Conservation (phyloP, 2,329 filamentous ascomycete species). For the Diaporthe eres region DNA sequence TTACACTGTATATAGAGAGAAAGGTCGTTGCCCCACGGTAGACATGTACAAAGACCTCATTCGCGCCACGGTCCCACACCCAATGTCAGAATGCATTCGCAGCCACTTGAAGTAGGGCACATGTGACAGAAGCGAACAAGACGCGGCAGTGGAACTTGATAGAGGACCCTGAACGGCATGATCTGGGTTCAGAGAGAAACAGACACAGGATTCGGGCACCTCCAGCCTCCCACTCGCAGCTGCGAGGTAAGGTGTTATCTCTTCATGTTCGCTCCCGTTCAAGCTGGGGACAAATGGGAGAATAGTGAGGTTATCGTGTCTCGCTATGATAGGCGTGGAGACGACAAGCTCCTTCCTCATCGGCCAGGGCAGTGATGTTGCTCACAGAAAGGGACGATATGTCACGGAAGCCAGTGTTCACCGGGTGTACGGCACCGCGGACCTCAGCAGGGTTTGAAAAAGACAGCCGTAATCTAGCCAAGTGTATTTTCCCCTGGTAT, state of each 20-base stretch:
- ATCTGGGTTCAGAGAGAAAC: no score
- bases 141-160: no score
- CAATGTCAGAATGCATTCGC: background rate
- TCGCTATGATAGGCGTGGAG: background rate
- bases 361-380: background rate
- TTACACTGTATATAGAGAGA: background rate
- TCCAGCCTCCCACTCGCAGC: no score
- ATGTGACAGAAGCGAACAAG: no score
- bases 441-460: background rate
- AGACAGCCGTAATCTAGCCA: background rate
- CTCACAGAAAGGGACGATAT: background rate
- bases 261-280: background rate
- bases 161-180: no score
- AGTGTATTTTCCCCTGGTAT: background rate
- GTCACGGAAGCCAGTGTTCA: no score
- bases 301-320: background rate
- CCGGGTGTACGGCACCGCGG: no score
- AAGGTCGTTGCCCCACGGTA: no score
- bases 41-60: no score
- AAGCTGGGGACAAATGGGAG: background rate
- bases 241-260: no score
- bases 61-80: no score
- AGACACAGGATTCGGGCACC: no score
- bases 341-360: background rate
- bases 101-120: rapidly evolving